phyloP scores from a whole-genome alignment of 257 asterid species.

The Nicotiana benthamiana region DNA sequence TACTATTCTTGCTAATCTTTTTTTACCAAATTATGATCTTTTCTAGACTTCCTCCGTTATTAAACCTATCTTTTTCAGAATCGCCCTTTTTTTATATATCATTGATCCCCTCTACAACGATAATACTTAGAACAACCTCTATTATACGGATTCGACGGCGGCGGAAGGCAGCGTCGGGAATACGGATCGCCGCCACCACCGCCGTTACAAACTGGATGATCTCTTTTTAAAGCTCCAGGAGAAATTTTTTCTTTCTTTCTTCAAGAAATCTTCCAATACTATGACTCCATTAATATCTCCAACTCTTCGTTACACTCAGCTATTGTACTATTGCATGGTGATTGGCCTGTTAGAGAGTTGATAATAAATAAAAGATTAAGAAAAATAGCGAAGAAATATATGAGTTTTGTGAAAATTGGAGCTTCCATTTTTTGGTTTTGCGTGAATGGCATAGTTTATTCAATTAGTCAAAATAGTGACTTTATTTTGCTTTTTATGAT shows the following conservation, averaged over 20 bases:
- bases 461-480: neutral
- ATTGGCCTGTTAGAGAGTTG: neutral
- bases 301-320: neutral
- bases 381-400: neutral
- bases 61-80: neutral
- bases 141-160: slow-evolving; percentile 34
- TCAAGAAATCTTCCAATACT: neutral
- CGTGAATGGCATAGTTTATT: neutral
- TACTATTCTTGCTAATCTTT: no score
- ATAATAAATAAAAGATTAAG: neutral
- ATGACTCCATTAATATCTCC: slow-evolving; percentile 1
- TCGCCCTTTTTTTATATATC: neutral
- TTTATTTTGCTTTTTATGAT: neutral
- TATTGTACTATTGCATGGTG: neutral
- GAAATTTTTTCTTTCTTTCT: no score
- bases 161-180: slow-evolving; percentile 49
- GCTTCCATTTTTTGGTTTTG: neutral
- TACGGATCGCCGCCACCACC: slow-evolving; percentile 43
- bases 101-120: slow-evolving; percentile 38
- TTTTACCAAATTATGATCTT: no score
- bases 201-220: slow-evolving; percentile 56
- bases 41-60: no score
- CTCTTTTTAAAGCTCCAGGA: neutral
- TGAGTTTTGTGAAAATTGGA: neutral
- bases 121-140: slow-evolving; percentile 55